phyloP scores from a whole-genome alignment of 179 eudicot genomes.

The Sideroxylon spinosum region DNA sequence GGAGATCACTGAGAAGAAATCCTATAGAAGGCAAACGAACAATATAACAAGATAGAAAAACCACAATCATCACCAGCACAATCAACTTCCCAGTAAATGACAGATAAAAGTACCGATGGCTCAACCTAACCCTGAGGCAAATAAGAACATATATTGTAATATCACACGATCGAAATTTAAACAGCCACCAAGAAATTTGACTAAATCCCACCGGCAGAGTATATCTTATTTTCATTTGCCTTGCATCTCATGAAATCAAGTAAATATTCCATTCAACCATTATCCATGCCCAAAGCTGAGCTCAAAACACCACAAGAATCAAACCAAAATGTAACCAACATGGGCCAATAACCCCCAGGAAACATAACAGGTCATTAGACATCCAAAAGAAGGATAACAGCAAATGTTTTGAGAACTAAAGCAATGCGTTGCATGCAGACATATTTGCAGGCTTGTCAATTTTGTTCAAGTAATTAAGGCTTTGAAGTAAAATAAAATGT shows the following conservation, averaged over 20 bases:
- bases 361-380: no score
- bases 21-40: not conserved
- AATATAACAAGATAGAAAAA: not conserved
- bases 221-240: no score
- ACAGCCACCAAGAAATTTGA: no score
- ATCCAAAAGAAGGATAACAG: not conserved
- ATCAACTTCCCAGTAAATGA: not conserved
- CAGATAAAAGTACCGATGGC: not conserved
- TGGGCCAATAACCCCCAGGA: not conserved
- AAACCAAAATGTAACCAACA: not conserved
- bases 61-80: not conserved
- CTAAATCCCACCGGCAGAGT: no score
- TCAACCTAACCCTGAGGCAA: not conserved
- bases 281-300: not conserved
- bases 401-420: not conserved
- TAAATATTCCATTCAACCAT: not conserved
- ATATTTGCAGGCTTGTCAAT: no score
- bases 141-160: no score
- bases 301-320: not conserved
- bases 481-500: no score
- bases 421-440: no score
- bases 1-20: not conserved
- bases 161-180: no score
- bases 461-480: no score
- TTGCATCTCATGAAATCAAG: not conserved